phyloP scores from a whole-genome alignment of 441 rosid species.

The Adansonia gregorii region DNA sequence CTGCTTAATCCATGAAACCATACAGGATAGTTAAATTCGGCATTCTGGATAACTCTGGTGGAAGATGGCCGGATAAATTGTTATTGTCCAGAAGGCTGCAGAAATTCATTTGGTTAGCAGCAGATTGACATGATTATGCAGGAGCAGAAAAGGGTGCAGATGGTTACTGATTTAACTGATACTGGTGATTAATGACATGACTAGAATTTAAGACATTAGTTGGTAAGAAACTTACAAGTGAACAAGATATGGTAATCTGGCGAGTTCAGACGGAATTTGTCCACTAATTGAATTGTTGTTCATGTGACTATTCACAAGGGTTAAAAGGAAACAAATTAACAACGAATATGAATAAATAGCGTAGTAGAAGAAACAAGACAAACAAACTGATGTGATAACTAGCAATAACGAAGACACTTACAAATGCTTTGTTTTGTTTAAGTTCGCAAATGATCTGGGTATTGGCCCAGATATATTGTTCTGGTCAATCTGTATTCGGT shows the following conservation, averaged over 20 bases:
- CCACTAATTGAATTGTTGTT: conserved; percentile 97
- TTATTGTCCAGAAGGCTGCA: conserved; percentile 95
- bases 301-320: conserved; percentile 77
- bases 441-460: conserved; percentile 78
- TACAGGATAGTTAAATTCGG: conserved; percentile 84
- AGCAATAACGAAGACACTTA: conserved; percentile 49
- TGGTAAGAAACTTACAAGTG: conserved; percentile 79
- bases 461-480: conserved; percentile 79
- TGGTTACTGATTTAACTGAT: conserved; percentile 22
- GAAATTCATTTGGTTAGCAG: conserved; percentile 27
- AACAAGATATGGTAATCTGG: conserved; percentile 74
- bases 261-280: conserved; percentile 82
- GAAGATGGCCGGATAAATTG: conserved; percentile 83
- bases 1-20: conserved; percentile 34
- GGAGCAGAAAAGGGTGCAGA: conserved; percentile 13
- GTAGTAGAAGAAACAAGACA: neutral
- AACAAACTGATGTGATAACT: conserved; percentile 4
- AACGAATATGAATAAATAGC: conserved; percentile 16
- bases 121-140: conserved; percentile 11
- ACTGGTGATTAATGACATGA: conserved; percentile 12
- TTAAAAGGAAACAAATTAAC: conserved; percentile 31
- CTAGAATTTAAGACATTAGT: conserved; percentile 25
- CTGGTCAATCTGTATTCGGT: conserved; percentile 94
- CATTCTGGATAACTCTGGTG: conserved; percentile 72
- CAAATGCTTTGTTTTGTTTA: conserved; percentile 89